Percentiles rank a stretch among this genome's conserved stretches.
Evolutionary conservation across 768 basidiomycete species (phyloP).

Genomic region (Suillus spraguei): DNA sequence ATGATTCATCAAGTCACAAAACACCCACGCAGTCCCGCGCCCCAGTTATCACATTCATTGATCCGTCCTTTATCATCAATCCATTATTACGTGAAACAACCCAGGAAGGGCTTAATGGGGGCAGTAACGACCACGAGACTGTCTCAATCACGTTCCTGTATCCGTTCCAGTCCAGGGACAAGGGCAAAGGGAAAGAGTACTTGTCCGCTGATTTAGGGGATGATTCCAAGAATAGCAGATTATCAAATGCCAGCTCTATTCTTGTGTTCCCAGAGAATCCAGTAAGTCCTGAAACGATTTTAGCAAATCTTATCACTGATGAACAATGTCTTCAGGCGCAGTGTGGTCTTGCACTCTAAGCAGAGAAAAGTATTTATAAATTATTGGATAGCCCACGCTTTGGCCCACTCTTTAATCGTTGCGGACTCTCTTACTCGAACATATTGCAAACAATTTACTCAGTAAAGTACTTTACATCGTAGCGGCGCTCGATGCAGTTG

Average conservation of each 20-base stretch:
- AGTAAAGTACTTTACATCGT: neutral
- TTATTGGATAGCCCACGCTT: neutral
- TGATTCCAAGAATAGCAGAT: slow-evolving; percentile 5
- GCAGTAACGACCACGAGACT: slow-evolving; percentile 9
- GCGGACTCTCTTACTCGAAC: neutral
- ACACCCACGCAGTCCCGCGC: slow-evolving; percentile 1
- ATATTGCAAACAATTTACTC: neutral
- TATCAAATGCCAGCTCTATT: slow-evolving; percentile 13
- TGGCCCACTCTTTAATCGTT: neutral
- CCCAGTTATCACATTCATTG: neutral
- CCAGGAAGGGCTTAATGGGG: neutral
- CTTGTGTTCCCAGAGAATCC: slow-evolving; percentile 10
- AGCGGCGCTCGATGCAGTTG: neutral
- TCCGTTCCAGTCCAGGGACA: slow-evolving; percentile 3
- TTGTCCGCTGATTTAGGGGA: slow-evolving; percentile 1
- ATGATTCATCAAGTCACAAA: neutral
- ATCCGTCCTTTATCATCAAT: slow-evolving; percentile 2
- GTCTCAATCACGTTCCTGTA: neutral
- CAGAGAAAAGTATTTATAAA: neutral
- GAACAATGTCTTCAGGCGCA: slow-evolving; percentile 8
- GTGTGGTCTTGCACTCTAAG: slow-evolving; percentile 14
- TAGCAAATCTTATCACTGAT: neutral
- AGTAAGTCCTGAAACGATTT: slow-evolving; percentile 3
- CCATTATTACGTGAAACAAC: slow-evolving; percentile 7
- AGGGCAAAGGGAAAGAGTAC: neutral